phyloP scores from a whole-genome alignment of 331 rosid species.

The Rosa hybrid region DNA sequence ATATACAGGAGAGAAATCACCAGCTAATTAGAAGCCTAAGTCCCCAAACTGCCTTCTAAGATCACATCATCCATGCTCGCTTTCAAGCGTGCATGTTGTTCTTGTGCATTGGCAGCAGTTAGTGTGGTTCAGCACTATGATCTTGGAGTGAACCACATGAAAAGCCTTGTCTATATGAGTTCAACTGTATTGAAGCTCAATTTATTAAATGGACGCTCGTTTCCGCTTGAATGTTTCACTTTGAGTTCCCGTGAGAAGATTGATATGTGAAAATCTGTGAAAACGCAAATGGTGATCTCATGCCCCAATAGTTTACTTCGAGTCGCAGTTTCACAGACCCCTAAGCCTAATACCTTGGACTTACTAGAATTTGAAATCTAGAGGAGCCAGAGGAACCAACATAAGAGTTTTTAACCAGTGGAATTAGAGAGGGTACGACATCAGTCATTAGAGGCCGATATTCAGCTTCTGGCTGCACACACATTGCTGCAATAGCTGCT shows the following conservation, averaged over 20 bases:
- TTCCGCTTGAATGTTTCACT: background rate
- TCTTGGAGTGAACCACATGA: background rate
- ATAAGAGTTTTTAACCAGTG: constrained; percentile 56
- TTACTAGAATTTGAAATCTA: constrained; percentile 52
- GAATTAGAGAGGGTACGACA: constrained; percentile 83
- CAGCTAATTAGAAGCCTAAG: background rate
- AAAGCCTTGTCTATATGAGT: background rate
- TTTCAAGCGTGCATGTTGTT: background rate
- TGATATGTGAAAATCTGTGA: background rate
- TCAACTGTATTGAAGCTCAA: constrained; percentile 8
- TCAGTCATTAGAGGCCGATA: constrained; percentile 95
- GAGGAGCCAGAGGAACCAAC: constrained; percentile 44
- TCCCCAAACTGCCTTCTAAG: background rate
- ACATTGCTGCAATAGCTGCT: constrained; percentile 99
- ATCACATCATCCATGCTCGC: constrained; percentile 2
- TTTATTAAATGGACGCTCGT: background rate
- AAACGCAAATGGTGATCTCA: background rate
- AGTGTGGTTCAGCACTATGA: background rate
- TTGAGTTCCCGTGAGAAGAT: background rate
- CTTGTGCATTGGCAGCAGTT: background rate
- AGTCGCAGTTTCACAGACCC: constrained; percentile 4
- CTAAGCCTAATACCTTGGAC: constrained; percentile 28
- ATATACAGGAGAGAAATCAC: background rate
- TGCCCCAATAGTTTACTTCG: background rate
- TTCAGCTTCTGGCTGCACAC: constrained; percentile 97